A percentile compares a stretch with the other conserved stretches of the same genome.
These are phyloP conservation scores for Tetrapyrgos nigripes DNA, from an alignment of 1,284 basidiomycete species.

Conservation along the genomic window DNA sequence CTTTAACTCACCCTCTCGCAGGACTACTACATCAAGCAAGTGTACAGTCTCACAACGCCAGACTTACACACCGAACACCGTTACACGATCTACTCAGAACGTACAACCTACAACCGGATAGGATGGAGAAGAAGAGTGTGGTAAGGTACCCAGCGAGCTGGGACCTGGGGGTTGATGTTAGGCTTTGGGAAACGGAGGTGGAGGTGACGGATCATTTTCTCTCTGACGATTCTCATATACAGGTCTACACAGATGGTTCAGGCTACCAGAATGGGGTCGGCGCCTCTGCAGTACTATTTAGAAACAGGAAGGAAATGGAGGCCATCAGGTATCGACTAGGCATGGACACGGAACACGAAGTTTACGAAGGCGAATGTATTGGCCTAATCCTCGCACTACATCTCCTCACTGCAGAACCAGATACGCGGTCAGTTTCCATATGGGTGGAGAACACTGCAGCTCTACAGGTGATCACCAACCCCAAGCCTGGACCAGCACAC, in stretches of 20 bases:
- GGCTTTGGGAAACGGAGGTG: background rate
- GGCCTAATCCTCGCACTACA: background rate
- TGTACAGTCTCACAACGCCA: background rate
- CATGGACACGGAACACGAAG: background rate
- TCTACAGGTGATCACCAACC: background rate
- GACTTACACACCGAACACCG: background rate
- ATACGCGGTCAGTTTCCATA: background rate
- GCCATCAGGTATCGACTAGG: background rate
- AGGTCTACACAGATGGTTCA: conserved; percentile 6
- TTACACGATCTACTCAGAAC: conserved; percentile 1
- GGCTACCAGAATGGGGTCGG: background rate
- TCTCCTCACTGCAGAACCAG: no score
- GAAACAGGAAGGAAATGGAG: background rate
- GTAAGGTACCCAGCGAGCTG: background rate
- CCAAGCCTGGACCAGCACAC: conserved; percentile 5
- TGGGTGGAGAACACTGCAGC: conserved; percentile 13
- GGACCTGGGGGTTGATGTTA: background rate
- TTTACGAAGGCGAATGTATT: background rate
- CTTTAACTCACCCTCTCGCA: background rate
- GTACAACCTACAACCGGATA: background rate
- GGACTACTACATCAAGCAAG: no score
- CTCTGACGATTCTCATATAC: background rate
- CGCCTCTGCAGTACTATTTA: background rate
- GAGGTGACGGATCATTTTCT: background rate
- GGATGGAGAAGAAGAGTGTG: background rate